Percentiles rank a stretch among this genome's conserved stretches.
phyloP scores from a whole-genome alignment of 768 basidiomycete species.

The Lactarius pseudohatsudake region DNA sequence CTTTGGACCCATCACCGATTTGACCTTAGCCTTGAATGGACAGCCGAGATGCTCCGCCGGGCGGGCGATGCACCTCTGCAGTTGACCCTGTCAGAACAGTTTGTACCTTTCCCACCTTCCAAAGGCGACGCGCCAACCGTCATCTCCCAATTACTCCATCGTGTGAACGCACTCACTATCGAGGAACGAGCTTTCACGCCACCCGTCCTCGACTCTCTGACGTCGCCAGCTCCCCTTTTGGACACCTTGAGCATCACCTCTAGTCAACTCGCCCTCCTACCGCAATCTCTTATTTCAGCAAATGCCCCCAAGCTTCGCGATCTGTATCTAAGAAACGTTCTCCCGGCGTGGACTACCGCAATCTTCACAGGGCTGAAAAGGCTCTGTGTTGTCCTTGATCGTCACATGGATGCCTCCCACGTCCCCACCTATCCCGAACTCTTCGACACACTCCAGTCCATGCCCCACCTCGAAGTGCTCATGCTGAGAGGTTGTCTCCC shows the following conservation, averaged over 20 bases:
- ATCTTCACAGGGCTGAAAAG: conserved; percentile 10
- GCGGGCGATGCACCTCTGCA: conserved; percentile 14
- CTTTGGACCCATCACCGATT: conserved; percentile 21
- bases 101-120: conserved; percentile 11
- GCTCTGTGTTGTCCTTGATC: conserved; percentile 2
- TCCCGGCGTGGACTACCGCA: conserved; percentile 9
- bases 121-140: neutral
- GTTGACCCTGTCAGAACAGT: conserved; percentile 2
- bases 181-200: neutral
- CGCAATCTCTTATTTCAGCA: conserved; percentile 11
- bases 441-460: conserved; percentile 11
- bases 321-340: conserved; percentile 5
- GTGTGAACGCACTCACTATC: conserved; percentile 18
- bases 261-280: neutral
- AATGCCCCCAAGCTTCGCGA: conserved; percentile 4
- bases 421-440: conserved; percentile 16
- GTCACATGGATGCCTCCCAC: conserved; percentile 1
- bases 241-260: conserved; percentile 8
- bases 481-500: conserved; percentile 13
- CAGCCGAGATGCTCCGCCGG: conserved; percentile 14
- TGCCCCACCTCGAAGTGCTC: conserved; percentile 16
- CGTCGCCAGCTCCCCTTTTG: conserved; percentile 12
- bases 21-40: conserved; percentile 21
- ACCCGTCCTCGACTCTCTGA: conserved; percentile 4
- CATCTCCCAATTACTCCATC: conserved; percentile 16